phyloP scores from a whole-genome alignment of 768 basidiomycete genomes.

The Tulasnella sp. region DNA sequence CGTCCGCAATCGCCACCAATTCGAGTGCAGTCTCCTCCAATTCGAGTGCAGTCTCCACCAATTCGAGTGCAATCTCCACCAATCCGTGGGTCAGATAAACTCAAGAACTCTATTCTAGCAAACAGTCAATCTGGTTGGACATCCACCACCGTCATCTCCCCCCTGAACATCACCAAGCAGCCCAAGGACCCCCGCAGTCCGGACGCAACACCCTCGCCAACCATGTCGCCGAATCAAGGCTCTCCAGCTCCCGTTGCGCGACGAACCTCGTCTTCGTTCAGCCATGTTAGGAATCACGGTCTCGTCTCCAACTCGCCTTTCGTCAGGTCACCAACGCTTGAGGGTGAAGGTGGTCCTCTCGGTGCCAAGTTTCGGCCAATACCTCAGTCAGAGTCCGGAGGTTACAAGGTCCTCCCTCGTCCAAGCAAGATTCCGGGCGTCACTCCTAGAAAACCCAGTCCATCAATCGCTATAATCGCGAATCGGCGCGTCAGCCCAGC shows the following conservation, averaged over 20 bases:
- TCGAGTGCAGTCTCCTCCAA: no score
- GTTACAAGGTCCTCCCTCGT: neutral
- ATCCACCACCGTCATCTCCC: slow-evolving; percentile 10
- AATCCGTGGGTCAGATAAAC: neutral
- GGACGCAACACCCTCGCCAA: slow-evolving; percentile 1
- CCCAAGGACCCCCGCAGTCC: neutral
- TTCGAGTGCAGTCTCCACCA: no score
- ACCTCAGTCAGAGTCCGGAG: slow-evolving; percentile 7
- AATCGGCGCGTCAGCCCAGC: slow-evolving; percentile 10
- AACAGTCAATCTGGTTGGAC: slow-evolving; percentile 23
- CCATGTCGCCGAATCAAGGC: neutral
- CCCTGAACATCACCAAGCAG: slow-evolving; percentile 8
- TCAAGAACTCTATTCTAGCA: slow-evolving; percentile 23
- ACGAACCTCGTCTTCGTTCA: slow-evolving; percentile 72
- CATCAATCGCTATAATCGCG: neutral
- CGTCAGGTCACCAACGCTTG: slow-evolving; percentile 40
- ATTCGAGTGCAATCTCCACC: neutral
- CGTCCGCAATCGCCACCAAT: neutral
- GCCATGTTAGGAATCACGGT: slow-evolving; percentile 69
- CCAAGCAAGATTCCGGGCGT: slow-evolving; percentile 15
- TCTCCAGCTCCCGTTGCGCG: slow-evolving; percentile 43
- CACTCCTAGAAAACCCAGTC: slow-evolving; percentile 18
- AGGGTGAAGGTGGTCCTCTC: slow-evolving; percentile 5
- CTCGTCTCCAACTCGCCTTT: slow-evolving; percentile 86
- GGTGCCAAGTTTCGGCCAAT: slow-evolving; percentile 17